Conservation (phyloP, 2,329 filamentous ascomycete genomes). For the Aspergillus tubingensis region DNA sequence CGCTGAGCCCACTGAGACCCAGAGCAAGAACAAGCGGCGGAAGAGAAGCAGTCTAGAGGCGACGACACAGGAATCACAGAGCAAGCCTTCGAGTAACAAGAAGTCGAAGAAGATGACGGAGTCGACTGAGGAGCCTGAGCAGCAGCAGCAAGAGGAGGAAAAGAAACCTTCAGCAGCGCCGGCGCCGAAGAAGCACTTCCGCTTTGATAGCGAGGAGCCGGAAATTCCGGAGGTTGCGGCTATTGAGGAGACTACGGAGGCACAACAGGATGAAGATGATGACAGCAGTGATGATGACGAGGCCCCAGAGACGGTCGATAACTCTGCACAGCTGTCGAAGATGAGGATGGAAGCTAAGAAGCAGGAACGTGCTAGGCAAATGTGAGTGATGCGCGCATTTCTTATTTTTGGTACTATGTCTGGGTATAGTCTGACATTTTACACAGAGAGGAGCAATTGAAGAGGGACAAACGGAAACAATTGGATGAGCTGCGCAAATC, state of each 20-base stretch:
- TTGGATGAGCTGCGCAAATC: conserved; percentile 42
- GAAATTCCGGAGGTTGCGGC: conserved; percentile 22
- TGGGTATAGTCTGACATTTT: conserved; percentile 22
- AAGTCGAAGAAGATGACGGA: background rate
- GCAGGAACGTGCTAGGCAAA: conserved; percentile 39
- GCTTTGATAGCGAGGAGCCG: conserved; percentile 47
- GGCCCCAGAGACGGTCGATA: conserved; percentile 46
- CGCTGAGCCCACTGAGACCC: conserved; percentile 26
- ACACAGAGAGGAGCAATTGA: conserved; percentile 40
- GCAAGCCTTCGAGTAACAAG: conserved; percentile 14
- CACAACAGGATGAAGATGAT: conserved; percentile 27
- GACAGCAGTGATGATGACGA: conserved; percentile 43
- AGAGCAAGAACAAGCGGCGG: conserved; percentile 36
- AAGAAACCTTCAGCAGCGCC: conserved; percentile 11
- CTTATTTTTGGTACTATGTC: background rate
- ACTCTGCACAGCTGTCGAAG: conserved; percentile 40
- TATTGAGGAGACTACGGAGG: conserved; percentile 23
- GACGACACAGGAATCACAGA: conserved; percentile 17
- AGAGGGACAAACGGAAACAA: conserved; percentile 43
- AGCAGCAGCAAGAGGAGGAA: conserved; percentile 19
- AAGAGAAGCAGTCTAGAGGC: conserved; percentile 32
- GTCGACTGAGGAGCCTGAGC: conserved; percentile 8
- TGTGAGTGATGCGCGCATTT: conserved; percentile 30
- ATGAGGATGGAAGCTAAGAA: conserved; percentile 44
- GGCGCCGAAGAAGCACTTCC: conserved; percentile 34